Conservation (phyloP, 768 basidiomycete species). For the Russula dissimulans region DNA sequence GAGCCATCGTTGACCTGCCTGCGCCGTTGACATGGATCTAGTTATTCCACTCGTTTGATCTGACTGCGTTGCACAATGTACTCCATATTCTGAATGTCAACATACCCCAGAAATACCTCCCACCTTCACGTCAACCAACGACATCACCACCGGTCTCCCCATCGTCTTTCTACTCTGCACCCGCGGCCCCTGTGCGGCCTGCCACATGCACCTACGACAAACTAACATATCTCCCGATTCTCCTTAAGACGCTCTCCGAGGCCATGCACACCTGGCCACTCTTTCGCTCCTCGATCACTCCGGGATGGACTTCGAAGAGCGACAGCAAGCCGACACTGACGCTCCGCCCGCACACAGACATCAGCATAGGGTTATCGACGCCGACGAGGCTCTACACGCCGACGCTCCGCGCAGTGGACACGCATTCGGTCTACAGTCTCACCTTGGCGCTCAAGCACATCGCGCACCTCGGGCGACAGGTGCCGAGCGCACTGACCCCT, state of each 20-base stretch:
- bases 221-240: constrained; percentile 74
- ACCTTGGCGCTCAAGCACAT: constrained; percentile 53
- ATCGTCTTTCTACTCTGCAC: constrained; percentile 31
- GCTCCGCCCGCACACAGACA: constrained; percentile 65
- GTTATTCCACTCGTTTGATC: constrained; percentile 71
- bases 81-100: constrained; percentile 56
- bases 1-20: not conserved
- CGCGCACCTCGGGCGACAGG: constrained; percentile 54
- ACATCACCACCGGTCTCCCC: constrained; percentile 31
- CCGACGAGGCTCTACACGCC: constrained; percentile 81
- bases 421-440: constrained; percentile 48
- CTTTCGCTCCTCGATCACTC: constrained; percentile 66
- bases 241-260: constrained; percentile 72
- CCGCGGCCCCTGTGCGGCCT: constrained; percentile 36
- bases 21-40: constrained; percentile 23
- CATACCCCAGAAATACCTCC: constrained; percentile 52
- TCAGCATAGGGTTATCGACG: constrained; percentile 69
- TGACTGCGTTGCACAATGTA: constrained; percentile 57
- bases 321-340: constrained; percentile 55
- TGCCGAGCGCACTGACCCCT: constrained; percentile 52
- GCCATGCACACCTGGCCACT: constrained; percentile 82
- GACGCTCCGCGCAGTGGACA: constrained; percentile 48
- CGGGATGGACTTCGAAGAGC: constrained; percentile 16
- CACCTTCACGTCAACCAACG: constrained; percentile 32
- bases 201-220: constrained; percentile 48